Percentiles rank a stretch among this genome's conserved stretches.
Conservation (phyloP, 306 rosid species). For the Acmispon strigosus region DNA sequence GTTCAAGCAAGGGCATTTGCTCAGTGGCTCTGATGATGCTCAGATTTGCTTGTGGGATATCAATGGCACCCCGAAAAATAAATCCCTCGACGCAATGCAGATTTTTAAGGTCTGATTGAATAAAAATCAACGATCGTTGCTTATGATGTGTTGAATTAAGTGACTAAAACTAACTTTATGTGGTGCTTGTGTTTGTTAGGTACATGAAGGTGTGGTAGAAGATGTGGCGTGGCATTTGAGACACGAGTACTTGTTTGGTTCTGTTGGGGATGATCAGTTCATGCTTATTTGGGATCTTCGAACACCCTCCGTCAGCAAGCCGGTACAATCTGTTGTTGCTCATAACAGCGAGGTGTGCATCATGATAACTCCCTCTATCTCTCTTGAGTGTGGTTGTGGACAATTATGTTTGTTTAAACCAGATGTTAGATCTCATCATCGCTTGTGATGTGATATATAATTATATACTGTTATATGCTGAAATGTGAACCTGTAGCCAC, state of each 20-base stretch:
- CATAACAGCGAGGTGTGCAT: conserved; percentile 84
- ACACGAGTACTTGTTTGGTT: conserved; percentile 95
- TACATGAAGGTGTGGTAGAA: conserved; percentile 97
- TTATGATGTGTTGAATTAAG: background rate
- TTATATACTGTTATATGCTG: background rate
- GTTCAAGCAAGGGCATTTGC: conserved; percentile 84
- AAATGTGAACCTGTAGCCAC: background rate
- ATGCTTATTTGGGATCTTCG: conserved; percentile 92
- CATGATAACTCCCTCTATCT: background rate
- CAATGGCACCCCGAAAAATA: conserved; percentile 69
- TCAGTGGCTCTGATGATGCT: conserved; percentile 99
- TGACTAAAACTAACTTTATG: background rate
- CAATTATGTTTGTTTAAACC: background rate
- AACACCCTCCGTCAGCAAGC: conserved; percentile 72
- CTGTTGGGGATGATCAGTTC: conserved; percentile 97
- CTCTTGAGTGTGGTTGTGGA: background rate
- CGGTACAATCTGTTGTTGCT: conserved; percentile 87
- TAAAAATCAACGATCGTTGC: no score
- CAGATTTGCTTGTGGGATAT: conserved; percentile 99
- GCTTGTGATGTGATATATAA: background rate
- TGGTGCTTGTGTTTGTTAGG: conserved; percentile 29
- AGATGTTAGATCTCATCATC: background rate
- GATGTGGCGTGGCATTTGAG: conserved; percentile 99
- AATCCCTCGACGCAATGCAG: conserved; percentile 69
- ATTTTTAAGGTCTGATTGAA: conserved; percentile 62